phyloP scores from a whole-genome alignment of 805 yeast species.

The Diddensiella santjacobensis region DNA sequence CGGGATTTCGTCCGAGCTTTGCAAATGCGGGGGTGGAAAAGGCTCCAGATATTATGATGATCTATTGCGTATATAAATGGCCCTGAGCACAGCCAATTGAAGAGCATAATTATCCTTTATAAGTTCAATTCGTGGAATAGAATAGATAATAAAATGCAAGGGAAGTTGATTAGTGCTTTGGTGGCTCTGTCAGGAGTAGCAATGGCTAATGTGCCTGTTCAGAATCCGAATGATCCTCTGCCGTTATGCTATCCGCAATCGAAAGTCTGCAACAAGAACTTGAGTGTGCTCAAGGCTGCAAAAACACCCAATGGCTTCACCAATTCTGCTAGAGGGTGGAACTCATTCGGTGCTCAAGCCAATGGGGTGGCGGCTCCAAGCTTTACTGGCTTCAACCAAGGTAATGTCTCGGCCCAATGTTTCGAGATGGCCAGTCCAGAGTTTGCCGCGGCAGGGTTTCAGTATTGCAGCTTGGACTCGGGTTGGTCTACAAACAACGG shows the following conservation, averaged over 20 bases:
- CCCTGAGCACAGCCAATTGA: too few relatives aligned
- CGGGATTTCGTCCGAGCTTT: too few relatives aligned
- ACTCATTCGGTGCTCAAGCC: conserved; percentile 12
- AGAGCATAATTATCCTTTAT: too few relatives aligned
- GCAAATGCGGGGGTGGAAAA: too few relatives aligned
- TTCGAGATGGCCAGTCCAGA: conserved; percentile 9
- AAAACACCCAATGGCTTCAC: conserved; percentile 10
- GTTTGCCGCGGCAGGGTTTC: conserved; percentile 8
- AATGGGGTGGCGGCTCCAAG: conserved; percentile 10
- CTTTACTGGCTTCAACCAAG: conserved; percentile 9
- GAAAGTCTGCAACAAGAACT: conserved; percentile 7
- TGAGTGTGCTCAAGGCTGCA: conserved; percentile 7
- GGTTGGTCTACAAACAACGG: conserved; percentile 15
- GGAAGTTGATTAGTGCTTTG: neutral
- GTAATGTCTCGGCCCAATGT: conserved; percentile 12
- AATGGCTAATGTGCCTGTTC: conserved; percentile 8
- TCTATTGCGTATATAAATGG: too few relatives aligned
- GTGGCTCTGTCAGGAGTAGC: neutral
- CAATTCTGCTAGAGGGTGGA: conserved; percentile 12
- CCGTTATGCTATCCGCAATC: conserved; percentile 12
- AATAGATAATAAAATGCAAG: neutral
- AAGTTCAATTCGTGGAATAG: too few relatives aligned
- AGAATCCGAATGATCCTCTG: conserved; percentile 8
- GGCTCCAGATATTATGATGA: too few relatives aligned
- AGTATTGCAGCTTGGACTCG: conserved; percentile 13